Evolutionary conservation across 2,329 filamentous ascomycete species (phyloP), one percentile per base, ranked within the genome.

Genomic region (Phyllosticta ampelicida): DNA sequence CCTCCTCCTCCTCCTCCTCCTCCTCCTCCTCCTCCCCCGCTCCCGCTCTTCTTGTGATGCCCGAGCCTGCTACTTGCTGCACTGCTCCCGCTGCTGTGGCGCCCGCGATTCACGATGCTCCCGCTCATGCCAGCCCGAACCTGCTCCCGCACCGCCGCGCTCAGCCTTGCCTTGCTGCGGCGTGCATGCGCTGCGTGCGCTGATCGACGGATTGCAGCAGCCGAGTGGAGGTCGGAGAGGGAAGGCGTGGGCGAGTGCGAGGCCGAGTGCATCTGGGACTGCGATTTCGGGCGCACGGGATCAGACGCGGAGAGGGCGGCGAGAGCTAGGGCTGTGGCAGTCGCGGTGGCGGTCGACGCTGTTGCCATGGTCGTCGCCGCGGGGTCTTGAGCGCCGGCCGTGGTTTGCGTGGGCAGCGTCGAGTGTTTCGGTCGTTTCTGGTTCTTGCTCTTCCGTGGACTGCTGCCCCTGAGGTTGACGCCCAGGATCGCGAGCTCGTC

Each of bases 61-160:
- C 30, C 30, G 11, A 36, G 10, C 29, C 13, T 44, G 36, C 36
- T 44, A n/a, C 20, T 21, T 6, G 23, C 48, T 11, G 28, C 23
- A 9, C 18, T 26, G 26, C 21, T 36, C 18, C 49, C 36, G 19
- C 20, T 44, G 29, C 55, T 21, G 18, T 55, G 53, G 18, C 53
- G 29, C 1, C 57, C 57, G 48, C 57, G 57, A 19, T 60, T 53
- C 36, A 56, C 51, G 44, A 55, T 54, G 28, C 53, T 60, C 10
- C 48, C 29, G 30, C 54, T 13, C 28, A 18, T 18, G 19, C 18
- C 53, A 1, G 55, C 49, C 3, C 20, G 21, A 26, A 60, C 11
- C 51, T 56, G 55, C 54, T 53, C 50, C 5, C 50, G 50, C 28
- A 57, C 58, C 19, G 54, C 58, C 28, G 54, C 51, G 54, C 54